Conservation (phyloP, 2,329 filamentous ascomycete genomes). For the Penicillium psychrosexuale region DNA sequence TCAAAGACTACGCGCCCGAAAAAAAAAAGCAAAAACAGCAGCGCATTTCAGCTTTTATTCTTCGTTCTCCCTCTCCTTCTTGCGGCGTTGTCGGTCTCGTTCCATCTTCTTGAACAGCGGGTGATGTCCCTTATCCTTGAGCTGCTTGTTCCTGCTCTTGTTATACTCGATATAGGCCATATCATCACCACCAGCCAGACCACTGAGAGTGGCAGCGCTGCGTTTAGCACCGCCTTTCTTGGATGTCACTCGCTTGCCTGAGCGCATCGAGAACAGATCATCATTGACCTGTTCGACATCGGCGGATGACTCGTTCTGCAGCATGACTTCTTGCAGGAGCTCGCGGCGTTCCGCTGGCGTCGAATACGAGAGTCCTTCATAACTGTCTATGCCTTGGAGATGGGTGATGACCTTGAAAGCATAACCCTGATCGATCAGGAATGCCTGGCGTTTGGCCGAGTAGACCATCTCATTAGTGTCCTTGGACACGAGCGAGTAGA, state of each 20-base stretch:
- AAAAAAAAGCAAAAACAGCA: neutral
- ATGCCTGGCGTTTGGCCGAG: slow-evolving; percentile 92
- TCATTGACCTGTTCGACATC: slow-evolving; percentile 69
- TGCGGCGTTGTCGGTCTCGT: slow-evolving; percentile 58
- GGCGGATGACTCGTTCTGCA: slow-evolving; percentile 75
- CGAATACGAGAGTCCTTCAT: slow-evolving; percentile 74
- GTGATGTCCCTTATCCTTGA: slow-evolving; percentile 62
- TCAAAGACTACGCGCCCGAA: neutral
- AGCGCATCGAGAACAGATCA: slow-evolving; percentile 62
- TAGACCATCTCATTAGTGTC: slow-evolving; percentile 98
- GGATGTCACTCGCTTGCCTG: slow-evolving; percentile 37
- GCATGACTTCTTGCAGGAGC: slow-evolving; percentile 80
- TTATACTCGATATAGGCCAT: slow-evolving; percentile 96
- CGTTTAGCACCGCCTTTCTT: slow-evolving; percentile 64
- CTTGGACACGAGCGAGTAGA: slow-evolving; percentile 95
- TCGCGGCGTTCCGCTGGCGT: slow-evolving; percentile 78
- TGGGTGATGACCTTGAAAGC: slow-evolving; percentile 99
- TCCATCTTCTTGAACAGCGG: slow-evolving; percentile 65
- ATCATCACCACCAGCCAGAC: slow-evolving; percentile 85
- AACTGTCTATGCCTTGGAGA: slow-evolving; percentile 82
- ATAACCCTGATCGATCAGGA: slow-evolving; percentile 96
- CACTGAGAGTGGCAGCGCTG: slow-evolving; percentile 79
- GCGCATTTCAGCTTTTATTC: slow-evolving; percentile 8
- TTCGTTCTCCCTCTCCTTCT: slow-evolving; percentile 44
- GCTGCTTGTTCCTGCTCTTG: slow-evolving; percentile 65